A percentile compares a stretch with the other conserved stretches of the same genome.
Conservation (phyloP, 2,329 filamentous ascomycete genomes). For the Sarocladium oryzae region DNA sequence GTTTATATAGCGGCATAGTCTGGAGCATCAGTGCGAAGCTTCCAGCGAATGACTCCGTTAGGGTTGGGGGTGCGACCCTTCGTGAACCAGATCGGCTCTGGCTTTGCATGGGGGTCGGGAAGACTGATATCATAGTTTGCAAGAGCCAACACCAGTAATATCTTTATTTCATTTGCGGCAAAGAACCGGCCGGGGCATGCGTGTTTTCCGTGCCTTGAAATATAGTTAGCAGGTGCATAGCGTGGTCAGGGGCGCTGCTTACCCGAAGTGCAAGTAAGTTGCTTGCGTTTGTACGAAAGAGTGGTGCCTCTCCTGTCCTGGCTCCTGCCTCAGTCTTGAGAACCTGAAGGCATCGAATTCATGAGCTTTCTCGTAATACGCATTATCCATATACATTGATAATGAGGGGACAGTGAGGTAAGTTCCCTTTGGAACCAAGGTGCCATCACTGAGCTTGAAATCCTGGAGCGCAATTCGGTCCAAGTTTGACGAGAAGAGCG, state of each 20-base stretch:
- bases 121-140: constrained; percentile 14
- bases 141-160: constrained; percentile 33
- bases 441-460: neutral
- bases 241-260: no score
- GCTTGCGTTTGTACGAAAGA: no score
- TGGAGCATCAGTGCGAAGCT: no score
- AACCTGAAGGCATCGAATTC: neutral
- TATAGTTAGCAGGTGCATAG: neutral
- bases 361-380: neutral
- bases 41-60: no score
- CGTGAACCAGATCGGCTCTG: neutral
- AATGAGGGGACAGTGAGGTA: neutral
- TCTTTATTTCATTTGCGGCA: constrained; percentile 38
- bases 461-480: neutral
- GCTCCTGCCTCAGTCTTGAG: neutral
- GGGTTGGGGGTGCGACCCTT: neutral
- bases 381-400: neutral
- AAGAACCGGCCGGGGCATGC: constrained; percentile 28
- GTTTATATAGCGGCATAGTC: no score
- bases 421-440: neutral
- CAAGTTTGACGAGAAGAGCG: no score
- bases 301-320: neutral
- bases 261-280: neutral
- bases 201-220: neutral
- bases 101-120: neutral